These are phyloP conservation scores for Fusarium musae DNA, from an alignment of 2,329 filamentous ascomycete genomes.

Conservation along the genomic window DNA sequence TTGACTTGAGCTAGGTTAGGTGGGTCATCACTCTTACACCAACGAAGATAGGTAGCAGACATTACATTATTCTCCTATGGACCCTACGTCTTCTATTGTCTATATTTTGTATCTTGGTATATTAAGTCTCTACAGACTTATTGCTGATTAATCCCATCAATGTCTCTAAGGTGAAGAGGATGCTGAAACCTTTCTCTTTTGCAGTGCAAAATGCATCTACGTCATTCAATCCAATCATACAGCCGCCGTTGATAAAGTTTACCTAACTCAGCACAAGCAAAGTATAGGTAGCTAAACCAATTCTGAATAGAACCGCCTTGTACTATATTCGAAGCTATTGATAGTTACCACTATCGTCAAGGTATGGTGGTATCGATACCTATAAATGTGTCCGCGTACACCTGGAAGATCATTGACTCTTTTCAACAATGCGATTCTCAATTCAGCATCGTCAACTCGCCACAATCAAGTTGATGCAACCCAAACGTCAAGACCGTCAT, in stretches of 20 bases:
- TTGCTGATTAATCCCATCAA: neutral
- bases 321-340: neutral
- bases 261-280: neutral
- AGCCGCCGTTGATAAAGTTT: neutral
- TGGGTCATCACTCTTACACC: conserved; percentile 19
- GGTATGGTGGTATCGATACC: neutral
- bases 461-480: neutral
- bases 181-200: neutral
- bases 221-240: neutral
- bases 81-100: neutral
- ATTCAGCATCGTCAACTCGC: neutral
- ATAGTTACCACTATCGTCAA: neutral
- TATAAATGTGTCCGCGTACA: neutral
- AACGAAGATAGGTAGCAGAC: neutral
- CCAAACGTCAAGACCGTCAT: conserved; percentile 4
- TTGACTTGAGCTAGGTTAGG: conserved; percentile 11
- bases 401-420: neutral
- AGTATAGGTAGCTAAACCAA: neutral
- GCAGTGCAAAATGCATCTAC: neutral
- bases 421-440: neutral
- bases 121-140: neutral
- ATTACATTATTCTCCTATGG: neutral
- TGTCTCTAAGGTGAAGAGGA: neutral
- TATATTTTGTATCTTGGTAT: no score
- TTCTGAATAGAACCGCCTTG: neutral